Evolutionary conservation across 1,284 basidiomycete species (phyloP), one percentile per base, ranked within the genome.

Genomic region (Trametes sp.): DNA sequence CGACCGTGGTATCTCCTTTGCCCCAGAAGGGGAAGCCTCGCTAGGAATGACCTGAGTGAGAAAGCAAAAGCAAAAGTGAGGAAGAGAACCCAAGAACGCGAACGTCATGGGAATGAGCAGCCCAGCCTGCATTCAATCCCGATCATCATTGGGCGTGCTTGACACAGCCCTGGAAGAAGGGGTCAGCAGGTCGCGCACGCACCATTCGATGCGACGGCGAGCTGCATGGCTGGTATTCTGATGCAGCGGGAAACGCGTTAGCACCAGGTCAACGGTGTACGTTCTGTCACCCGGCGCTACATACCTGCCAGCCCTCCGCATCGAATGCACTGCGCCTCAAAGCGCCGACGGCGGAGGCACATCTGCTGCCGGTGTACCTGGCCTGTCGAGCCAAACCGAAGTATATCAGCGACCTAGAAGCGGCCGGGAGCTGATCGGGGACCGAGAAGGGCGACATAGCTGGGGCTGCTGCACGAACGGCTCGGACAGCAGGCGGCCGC

Each of bases 361-460:
- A 35, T 38, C 38, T 45, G 50, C 52, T 31, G 13, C 52, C 52
- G 52, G 44, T 28, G 59, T 60, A 49, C 59, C 59, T 60, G 52
- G 45, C 23, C n/a, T 50, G 59, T 42, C 59, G 49, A 54, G 45
- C 54, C 53, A 60, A 60, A 41, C 31, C 45, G 59, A 60, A 60
- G 59, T 60, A 35, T 60, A 60, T 54, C 59, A 54, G 59, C 36
- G 45, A n/a, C 31, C 55, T 23, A 61, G 61, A 63, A 63, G 61
- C 61, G 28, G 62, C n/a, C 59, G 65, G 65, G 46, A 29, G 49
- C 57, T 61, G 33, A 62, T 59, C 62, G 59, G 65, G 29, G 41
- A 21, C 41, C 29, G 44, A 33, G 56, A 38, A 50, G 55, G 44
- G 26, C 33, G 24, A n/a, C 35, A 38, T 14, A 28, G 33, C 44